Percentiles rank a stretch among this genome's conserved stretches.
Conservation (phyloP, 495 filamentous ascomycete species). For the Penicillium alfredii region DNA sequence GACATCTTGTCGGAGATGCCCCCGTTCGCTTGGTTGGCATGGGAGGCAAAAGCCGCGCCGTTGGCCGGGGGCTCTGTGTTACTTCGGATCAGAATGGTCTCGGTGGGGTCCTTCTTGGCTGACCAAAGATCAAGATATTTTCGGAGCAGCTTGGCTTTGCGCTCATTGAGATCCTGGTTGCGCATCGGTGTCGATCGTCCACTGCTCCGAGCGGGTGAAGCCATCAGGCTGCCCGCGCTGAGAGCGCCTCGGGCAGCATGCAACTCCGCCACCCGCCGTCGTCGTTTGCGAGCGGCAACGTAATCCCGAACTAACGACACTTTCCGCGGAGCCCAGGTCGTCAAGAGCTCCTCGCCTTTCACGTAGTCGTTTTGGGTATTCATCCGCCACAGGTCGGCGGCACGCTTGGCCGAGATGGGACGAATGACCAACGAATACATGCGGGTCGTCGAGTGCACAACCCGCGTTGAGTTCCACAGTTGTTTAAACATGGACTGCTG, state of each 20-base stretch:
- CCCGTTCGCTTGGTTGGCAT: conserved; percentile 24
- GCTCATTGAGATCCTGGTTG: conserved; percentile 45
- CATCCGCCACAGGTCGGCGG: conserved; percentile 94
- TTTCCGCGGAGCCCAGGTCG: conserved; percentile 79
- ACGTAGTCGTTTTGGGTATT: conserved; percentile 90
- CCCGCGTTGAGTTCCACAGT: conserved; percentile 75
- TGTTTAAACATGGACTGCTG: conserved; percentile 81
- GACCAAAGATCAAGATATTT: conserved; percentile 76
- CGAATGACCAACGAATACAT: conserved; percentile 83
- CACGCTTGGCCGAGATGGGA: conserved; percentile 82
- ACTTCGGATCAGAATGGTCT: conserved; percentile 64
- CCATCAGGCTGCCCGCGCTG: conserved; percentile 32
- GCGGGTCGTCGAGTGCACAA: conserved; percentile 78
- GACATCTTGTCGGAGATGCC: conserved; percentile 24
- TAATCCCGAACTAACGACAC: conserved; percentile 83
- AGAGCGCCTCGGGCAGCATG: conserved; percentile 71
- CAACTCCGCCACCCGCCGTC: conserved; percentile 67
- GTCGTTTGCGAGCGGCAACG: conserved; percentile 62
- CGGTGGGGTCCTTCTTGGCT: conserved; percentile 64
- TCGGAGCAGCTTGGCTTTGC: conserved; percentile 54
- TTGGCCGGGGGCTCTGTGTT: conserved; percentile 71
- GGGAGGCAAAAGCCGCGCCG: conserved; percentile 47
- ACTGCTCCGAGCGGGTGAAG: conserved; percentile 30
- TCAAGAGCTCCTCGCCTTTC: conserved; percentile 84
- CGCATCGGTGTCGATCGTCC: conserved; percentile 37